Evolutionary conservation across 768 basidiomycete genomes (phyloP), one percentile per base, ranked within the genome.

Genomic region (Serpula lacrymans): DNA sequence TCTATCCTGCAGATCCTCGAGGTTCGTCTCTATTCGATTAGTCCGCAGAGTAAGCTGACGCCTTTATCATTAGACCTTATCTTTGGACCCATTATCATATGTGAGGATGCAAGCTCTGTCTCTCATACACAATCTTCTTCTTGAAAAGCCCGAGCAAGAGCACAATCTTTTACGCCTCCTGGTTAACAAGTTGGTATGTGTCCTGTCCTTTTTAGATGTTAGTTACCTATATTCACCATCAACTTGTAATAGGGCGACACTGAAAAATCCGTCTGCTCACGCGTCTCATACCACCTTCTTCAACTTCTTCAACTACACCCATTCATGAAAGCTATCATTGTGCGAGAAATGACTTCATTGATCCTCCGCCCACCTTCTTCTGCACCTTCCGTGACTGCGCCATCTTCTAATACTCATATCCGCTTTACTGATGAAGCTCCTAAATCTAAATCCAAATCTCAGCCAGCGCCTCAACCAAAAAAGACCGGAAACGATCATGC

Each of bases 71-170:
- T 46, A 92, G 89, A 76, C 74, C 2, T 73, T 94, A 35, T 84
- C 88, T 0, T 72, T 88, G 39, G 94, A 98, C 58, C 82, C 89
- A 1, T 72, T 97, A 3, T 74, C 83, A 2, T 97, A 94, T 52
- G 84, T 96, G 42, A 83, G 93, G 26, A 93, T 77, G 0, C 93
- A 95, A 63, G 72, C 87, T 0, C 73, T 96, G 41, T 76, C 74
- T 18, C 72, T 94, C 26, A 79, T 93, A 25, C 80, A 76, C 59
- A 83, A 79, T 21, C 78, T 98, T 4, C 78, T 99, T 9, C 77
- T 79, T 23, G 86, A 85, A 44, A 93, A 92, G 52, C 92, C 95
- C 0, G 96, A 99, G 59, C 96, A 99, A 60, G 96, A 98, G 58
- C 92, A 97, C 55, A 99, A 99, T 67, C 68, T 98, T 22, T 77